Conservation (phyloP, 306 rosid species). For the Trifolium subterraneum region DNA sequence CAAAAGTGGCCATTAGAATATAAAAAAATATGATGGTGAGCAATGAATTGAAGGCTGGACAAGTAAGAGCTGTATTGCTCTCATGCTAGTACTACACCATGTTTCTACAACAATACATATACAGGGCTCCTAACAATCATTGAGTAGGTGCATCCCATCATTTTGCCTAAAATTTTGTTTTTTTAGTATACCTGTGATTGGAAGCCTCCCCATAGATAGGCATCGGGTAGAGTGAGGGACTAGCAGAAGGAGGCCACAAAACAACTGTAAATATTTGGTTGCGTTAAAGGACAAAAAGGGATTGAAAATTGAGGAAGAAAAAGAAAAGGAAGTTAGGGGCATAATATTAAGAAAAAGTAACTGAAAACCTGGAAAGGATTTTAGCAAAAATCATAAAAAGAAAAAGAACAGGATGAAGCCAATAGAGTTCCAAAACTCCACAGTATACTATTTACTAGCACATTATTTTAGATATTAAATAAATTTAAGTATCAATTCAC, state of each 20-base stretch:
- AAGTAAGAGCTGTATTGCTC: constrained; percentile 19
- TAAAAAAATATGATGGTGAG: constrained; percentile 1
- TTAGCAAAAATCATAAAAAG: constrained; percentile 29
- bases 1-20: constrained; percentile 34
- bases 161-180: background rate
- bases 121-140: constrained; percentile 32
- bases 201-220: constrained; percentile 96
- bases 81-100: constrained; percentile 14
- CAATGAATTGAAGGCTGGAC: background rate
- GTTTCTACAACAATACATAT: constrained; percentile 8
- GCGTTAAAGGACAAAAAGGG: constrained; percentile 31
- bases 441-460: background rate
- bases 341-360: background rate
- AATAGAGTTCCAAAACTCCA: constrained; percentile 25
- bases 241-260: constrained; percentile 96
- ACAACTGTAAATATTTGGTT: constrained; percentile 59
- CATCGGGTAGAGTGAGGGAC: constrained; percentile 79
- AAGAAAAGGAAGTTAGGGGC: constrained; percentile 13
- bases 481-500: constrained; percentile 26
- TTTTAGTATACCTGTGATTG: constrained; percentile 73
- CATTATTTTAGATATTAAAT: constrained; percentile 20
- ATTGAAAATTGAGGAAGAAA: constrained; percentile 7
- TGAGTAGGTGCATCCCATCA: constrained; percentile 12
- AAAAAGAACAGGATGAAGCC: constrained; percentile 8
- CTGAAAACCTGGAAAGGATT: constrained; percentile 15